These are phyloP conservation scores for Eucalyptus erythrocorys DNA, from an alignment of 345 rosid species.

Conservation along the genomic window DNA sequence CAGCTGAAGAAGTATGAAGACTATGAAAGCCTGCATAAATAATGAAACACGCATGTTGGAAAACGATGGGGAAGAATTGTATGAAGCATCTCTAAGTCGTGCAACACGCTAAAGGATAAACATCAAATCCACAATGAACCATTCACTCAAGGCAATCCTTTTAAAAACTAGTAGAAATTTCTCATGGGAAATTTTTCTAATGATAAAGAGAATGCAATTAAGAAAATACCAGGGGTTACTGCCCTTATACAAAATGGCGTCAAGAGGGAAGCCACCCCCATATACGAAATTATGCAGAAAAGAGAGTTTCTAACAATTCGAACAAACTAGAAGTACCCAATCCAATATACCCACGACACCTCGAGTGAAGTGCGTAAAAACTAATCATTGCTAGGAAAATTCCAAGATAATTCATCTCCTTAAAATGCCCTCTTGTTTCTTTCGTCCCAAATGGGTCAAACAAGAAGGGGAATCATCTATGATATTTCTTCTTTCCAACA, in stretches of 20 bases:
- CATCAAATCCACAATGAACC: background rate
- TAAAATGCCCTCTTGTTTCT: background rate
- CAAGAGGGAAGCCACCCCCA: background rate
- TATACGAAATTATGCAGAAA: background rate
- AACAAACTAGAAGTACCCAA: background rate
- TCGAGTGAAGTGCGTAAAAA: background rate
- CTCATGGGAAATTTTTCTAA: background rate
- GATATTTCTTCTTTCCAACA: background rate
- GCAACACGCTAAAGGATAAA: background rate
- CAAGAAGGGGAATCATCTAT: background rate
- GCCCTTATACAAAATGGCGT: background rate
- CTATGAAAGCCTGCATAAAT: background rate
- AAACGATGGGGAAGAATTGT: background rate
- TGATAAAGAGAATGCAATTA: background rate
- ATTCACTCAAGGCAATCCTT: background rate
- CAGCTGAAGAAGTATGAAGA: slow-evolving; percentile 4
- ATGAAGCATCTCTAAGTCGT: background rate
- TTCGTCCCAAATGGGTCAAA: background rate
- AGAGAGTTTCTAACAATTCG: background rate
- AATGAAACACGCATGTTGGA: background rate
- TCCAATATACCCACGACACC: background rate
- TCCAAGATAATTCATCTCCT: background rate
- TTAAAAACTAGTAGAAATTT: background rate
- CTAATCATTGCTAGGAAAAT: background rate
- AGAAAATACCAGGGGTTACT: background rate